Base-by-base conservation (phyloP, 129 eudicot species). In the Tanacetum coccineum region DNA sequence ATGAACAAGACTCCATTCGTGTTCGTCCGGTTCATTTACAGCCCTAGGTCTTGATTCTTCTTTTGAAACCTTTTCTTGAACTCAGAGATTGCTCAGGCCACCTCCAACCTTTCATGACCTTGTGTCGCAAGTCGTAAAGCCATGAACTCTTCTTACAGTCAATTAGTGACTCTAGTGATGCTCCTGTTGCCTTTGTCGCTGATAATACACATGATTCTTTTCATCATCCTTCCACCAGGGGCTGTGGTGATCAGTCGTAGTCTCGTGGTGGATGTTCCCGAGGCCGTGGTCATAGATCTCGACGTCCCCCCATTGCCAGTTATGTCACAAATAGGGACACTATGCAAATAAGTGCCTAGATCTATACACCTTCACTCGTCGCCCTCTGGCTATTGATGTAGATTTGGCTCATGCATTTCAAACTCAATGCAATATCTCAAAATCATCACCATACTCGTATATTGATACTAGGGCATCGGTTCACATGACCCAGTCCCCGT, bases 401-500 rank as follows among this genome's bases (percentile, higher is more conserved):
- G 14, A 64, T 25, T 14, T 64, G 1, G 44, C 70, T 14, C 39
- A 46, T 2, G 57, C 56, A 21, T 64, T 64, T 64, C 57, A 21
- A 3, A 39, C 42, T 3, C 36, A 64, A 2, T 64, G 44, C 21
- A 6, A 63, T 12, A 9, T 61, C 17, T 4, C 25, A 13, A 2
- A 18, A 6, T 10, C 28, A 14, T 44, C 36, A 13, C 36, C 53
- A 8, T 36, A 63, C 6, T 44, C 54, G 54, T 20, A 3, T 44
- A 19, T 63, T 12, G 39, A 63, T 28, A 8, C 18, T 1, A 18
- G 68, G 9, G 52, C 54, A 4, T 36, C 67, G 28, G 4, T 26
- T 6, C 51, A 62, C 13, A 62, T 62, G 67, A 2, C 5, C 36
- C 4, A 30, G 36, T 30, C 22, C 5, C 6, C 14, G 3, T 62